phyloP scores from a whole-genome alignment of 768 basidiomycete species.

The Coprinellus aureogranulatus region DNA sequence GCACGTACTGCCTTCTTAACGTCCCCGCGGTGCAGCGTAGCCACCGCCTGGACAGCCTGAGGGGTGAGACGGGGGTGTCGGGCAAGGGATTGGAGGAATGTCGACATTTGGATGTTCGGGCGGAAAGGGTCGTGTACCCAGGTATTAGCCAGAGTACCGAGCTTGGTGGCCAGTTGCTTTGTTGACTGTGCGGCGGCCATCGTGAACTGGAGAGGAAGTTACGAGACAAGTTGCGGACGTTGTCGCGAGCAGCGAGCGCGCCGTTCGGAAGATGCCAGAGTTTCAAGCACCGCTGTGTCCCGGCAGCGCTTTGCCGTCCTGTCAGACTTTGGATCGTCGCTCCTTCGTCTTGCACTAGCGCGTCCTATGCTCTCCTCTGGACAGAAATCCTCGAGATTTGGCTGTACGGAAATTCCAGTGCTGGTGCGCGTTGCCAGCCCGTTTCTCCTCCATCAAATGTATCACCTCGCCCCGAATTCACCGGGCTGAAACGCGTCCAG shows the following conservation, averaged over 20 bases:
- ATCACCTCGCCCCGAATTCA: too few relatives aligned
- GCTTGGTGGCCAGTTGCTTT: constrained; percentile 45
- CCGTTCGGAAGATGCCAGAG: not conserved
- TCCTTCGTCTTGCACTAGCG: not conserved
- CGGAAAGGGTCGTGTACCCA: constrained; percentile 78
- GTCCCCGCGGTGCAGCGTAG: constrained; percentile 52
- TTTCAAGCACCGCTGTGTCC: not conserved
- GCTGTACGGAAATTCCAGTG: too few relatives aligned
- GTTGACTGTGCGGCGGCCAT: constrained; percentile 19
- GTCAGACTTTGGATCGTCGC: not conserved
- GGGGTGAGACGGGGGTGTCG: constrained; percentile 67
- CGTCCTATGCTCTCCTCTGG: not conserved
- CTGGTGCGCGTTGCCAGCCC: too few relatives aligned
- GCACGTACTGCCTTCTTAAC: constrained; percentile 52
- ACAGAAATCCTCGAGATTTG: too few relatives aligned
- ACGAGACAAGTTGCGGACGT: not conserved
- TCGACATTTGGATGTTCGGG: constrained; percentile 70
- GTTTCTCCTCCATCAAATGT: too few relatives aligned
- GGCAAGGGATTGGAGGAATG: constrained; percentile 61
- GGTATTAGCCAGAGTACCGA: constrained; percentile 52
- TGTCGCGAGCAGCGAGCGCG: not conserved
- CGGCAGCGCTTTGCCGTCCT: not conserved
- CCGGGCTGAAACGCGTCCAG: too few relatives aligned
- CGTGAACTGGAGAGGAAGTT: not conserved
- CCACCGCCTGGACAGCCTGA: constrained; percentile 57